phyloP scores from a whole-genome alignment of 495 filamentous ascomycete species.

The Trichoderma orchidacearum region DNA sequence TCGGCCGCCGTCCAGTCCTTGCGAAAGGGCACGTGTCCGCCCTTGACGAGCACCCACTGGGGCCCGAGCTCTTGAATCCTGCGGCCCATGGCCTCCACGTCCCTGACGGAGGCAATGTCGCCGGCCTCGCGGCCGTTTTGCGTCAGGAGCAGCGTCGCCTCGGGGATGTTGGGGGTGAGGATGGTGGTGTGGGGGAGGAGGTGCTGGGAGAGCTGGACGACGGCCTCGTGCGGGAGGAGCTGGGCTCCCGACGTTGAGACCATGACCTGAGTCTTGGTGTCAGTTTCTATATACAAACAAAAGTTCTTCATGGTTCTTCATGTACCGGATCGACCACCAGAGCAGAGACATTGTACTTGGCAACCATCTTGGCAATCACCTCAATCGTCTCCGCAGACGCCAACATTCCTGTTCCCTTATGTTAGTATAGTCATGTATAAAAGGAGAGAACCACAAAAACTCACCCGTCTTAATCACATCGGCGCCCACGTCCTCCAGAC shows the following conservation, averaged over 20 bases:
- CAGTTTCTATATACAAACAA: not conserved
- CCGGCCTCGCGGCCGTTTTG: conserved; percentile 34
- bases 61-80: conserved; percentile 54
- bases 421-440: not conserved
- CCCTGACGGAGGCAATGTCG: conserved; percentile 40
- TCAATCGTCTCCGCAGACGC: conserved; percentile 65
- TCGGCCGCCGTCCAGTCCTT: conserved; percentile 41
- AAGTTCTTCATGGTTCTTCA: not conserved
- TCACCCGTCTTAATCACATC: conserved; percentile 88
- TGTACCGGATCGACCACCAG: conserved; percentile 83
- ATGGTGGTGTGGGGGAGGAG: conserved; percentile 69
- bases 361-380: conserved; percentile 55
- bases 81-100: conserved; percentile 54
- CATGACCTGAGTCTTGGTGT: conserved; percentile 57
- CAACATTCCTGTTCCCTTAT: conserved; percentile 62
- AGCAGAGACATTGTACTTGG: conserved; percentile 40
- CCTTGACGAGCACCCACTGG: conserved; percentile 75
- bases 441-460: conserved; percentile 3
- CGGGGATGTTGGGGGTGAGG: conserved; percentile 84
- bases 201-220: conserved; percentile 45
- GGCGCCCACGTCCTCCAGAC: conserved; percentile 67
- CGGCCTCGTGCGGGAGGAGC: conserved; percentile 56
- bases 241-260: conserved; percentile 72
- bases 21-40: conserved; percentile 76
- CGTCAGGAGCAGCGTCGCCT: conserved; percentile 62